phyloP scores from a whole-genome alignment of 805 yeast genomes.

The Saccharomycopsis synnaedendra region DNA sequence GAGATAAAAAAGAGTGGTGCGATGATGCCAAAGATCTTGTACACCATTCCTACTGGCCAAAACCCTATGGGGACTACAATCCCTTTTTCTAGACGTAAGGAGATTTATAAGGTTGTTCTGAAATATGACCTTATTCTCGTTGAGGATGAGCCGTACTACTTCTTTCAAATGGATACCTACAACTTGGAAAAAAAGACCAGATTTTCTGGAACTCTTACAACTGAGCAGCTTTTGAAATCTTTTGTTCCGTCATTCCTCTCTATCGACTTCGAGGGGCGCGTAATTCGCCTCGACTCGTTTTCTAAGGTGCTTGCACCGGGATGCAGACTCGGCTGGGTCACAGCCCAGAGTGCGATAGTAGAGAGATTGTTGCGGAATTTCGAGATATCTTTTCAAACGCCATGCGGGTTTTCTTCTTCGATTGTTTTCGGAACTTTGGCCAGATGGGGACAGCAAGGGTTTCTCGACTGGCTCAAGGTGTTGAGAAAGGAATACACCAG shows the following conservation, averaged over 20 bases:
- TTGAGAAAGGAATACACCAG: slow-evolving; percentile 44
- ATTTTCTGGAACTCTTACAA: slow-evolving; percentile 10
- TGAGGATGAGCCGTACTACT: slow-evolving; percentile 85
- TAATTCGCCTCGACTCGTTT: slow-evolving; percentile 63
- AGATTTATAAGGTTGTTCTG: slow-evolving; percentile 48
- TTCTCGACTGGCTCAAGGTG: slow-evolving; percentile 58
- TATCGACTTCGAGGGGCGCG: slow-evolving; percentile 68
- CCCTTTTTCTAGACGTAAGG: slow-evolving; percentile 41
- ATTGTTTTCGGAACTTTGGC: slow-evolving; percentile 45
- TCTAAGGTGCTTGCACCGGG: slow-evolving; percentile 80
- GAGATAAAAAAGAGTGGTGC: slow-evolving; percentile 38
- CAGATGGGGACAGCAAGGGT: slow-evolving; percentile 69
- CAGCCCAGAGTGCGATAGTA: slow-evolving; percentile 46
- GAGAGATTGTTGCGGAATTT: slow-evolving; percentile 43
- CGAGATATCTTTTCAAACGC: slow-evolving; percentile 63
- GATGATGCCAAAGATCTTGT: slow-evolving; percentile 42
- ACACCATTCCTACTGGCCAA: slow-evolving; percentile 74
- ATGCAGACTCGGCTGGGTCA: slow-evolving; percentile 61
- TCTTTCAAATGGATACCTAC: slow-evolving; percentile 42
- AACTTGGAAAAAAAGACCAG: slow-evolving; percentile 18
- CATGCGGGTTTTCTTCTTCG: slow-evolving; percentile 68
- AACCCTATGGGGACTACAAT: slow-evolving; percentile 75
- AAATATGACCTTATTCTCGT: slow-evolving; percentile 60
- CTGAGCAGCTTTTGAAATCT: slow-evolving; percentile 29
- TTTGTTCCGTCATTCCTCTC: slow-evolving; percentile 46